Base-by-base conservation (phyloP, 2,329 filamentous ascomycete genomes). In the Fusarium nisikadoi region DNA sequence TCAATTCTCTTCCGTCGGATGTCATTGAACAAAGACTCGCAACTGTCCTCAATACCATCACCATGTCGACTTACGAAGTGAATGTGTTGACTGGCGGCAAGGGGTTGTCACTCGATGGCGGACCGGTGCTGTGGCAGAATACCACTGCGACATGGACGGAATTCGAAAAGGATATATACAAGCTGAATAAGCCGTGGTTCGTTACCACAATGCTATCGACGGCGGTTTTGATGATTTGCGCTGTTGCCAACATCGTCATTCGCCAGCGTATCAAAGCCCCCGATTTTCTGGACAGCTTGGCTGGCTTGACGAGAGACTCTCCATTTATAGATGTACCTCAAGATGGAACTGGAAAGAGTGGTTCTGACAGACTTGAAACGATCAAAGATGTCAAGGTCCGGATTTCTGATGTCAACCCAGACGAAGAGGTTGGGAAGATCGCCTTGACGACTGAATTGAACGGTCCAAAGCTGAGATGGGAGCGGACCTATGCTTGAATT, bases 171-270 rank as follows among this genome's bases (percentile, higher is more conserved):
- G n/a, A 36, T 10, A 20, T 27, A 2, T 64, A 62, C 3, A 2
- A 17, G 17, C 8, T 62, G 5, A 1, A 39, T 7, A 38, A 4
- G 7, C 17, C 31, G 0, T 52, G 55, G 61, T 64, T 33, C 2
- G 0, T 2, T 1, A 39, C 13, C 6, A 39, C 45, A 0, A 20
- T 35, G 1, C 0, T 60, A 2, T 27, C 25, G 1, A 38, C 36
- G 0, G 3, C 5, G 3, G 5, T 43, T 27, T 10, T 60, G 10
- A 3, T 63, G 0, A 27, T 50, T 6, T 62, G 56, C 2, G 27
- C 45, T 1, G 0, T 19, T 45, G 13, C 14, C 17, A 52, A 64
- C 2, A 8, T 52, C 12, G 9, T 41, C 0, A 0, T 53, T 0
- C 33, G 56, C 0, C 56, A 62, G 0, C 11, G 20, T 0, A 62